Conservation (phyloP, 148 eudicot genomes). For the Vaccinium vitisidaea region DNA sequence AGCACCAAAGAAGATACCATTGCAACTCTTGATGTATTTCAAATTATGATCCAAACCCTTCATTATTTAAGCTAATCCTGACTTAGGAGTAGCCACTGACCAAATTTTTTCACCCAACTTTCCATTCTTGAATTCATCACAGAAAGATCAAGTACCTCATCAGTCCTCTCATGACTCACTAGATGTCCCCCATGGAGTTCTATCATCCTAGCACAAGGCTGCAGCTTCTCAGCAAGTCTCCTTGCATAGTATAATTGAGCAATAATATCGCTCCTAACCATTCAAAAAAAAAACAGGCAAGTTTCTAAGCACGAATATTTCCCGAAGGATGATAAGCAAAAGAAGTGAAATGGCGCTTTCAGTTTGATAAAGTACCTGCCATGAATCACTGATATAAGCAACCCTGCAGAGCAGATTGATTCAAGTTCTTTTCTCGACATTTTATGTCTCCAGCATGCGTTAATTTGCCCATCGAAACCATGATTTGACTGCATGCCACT, state of each 20-base stretch:
- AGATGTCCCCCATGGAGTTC: constrained; percentile 93
- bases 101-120: neutral
- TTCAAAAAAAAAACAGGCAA: constrained; percentile 7
- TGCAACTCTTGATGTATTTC: neutral
- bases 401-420: constrained; percentile 53
- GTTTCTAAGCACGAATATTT: neutral
- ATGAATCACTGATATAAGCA: constrained; percentile 87
- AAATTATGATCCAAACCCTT: neutral
- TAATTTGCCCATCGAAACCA: constrained; percentile 89
- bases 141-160: constrained; percentile 59
- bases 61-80: neutral
- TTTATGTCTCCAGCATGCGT: constrained; percentile 96
- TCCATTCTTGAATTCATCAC: neutral
- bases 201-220: constrained; percentile 81
- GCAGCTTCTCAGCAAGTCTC: constrained; percentile 72
- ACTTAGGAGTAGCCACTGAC: neutral
- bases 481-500: constrained; percentile 88
- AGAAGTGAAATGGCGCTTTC: neutral
- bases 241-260: constrained; percentile 84
- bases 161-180: constrained; percentile 91
- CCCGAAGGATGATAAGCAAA: neutral
- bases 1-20: neutral
- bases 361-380: constrained; percentile 57
- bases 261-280: constrained; percentile 69
- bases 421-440: constrained; percentile 65